Evolutionary conservation across 495 filamentous ascomycete species (phyloP).

Genomic region (Aspergillus leporis): DNA sequence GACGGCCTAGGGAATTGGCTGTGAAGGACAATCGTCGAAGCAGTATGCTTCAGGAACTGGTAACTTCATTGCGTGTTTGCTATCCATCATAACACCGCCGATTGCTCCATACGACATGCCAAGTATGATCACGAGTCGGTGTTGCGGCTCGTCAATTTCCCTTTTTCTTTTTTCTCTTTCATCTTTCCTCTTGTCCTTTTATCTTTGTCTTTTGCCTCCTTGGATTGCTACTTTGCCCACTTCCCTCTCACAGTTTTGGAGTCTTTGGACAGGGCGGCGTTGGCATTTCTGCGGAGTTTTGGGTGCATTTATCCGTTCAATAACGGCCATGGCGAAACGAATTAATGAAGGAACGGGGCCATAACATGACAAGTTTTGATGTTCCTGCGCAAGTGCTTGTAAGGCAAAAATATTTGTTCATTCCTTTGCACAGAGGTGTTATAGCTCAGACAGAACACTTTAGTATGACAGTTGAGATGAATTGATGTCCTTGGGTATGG

Average conservation of each 20-base stretch:
- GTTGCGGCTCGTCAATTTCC: background rate
- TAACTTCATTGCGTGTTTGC: background rate
- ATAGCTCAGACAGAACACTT: constrained; percentile 14
- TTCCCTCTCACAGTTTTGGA: constrained; percentile 21
- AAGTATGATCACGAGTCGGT: background rate
- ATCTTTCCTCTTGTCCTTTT: constrained; percentile 7
- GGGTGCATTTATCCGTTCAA: constrained; percentile 32
- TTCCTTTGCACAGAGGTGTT: constrained; percentile 13
- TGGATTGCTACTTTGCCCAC: constrained; percentile 6
- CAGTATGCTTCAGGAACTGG: background rate
- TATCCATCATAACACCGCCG: background rate
- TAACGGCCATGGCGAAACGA: constrained; percentile 36
- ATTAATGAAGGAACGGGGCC: constrained; percentile 39
- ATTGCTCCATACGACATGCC: background rate
- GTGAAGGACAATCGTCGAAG: constrained; percentile 14
- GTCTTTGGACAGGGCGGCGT: constrained; percentile 30
- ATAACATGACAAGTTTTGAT: constrained; percentile 21
- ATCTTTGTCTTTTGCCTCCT: constrained; percentile 6
- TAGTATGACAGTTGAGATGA: constrained; percentile 17
- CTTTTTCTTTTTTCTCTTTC: constrained; percentile 24
- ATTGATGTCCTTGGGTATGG: constrained; percentile 11
- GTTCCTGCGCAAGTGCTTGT: constrained; percentile 15
- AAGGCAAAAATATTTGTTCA: constrained; percentile 14
- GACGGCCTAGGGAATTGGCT: constrained; percentile 44
- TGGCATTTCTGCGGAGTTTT: constrained; percentile 39